Base-by-base conservation (phyloP, 257 asterid genomes). In the Salvia splendens region DNA sequence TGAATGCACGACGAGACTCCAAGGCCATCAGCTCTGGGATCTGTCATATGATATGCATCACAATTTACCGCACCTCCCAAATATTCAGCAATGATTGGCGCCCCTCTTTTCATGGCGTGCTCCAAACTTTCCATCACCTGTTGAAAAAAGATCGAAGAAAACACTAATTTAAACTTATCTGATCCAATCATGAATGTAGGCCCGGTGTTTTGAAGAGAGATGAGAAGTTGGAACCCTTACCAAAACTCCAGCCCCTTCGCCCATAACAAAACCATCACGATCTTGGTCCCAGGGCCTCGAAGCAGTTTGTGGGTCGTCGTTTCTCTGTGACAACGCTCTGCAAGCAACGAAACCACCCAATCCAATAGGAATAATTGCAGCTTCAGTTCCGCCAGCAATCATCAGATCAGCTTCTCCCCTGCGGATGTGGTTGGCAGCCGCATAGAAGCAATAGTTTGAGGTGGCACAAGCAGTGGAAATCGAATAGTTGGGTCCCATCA, bases 391-490 rank as follows among this genome's bases (percentile, higher is more conserved):
- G 59, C 98, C 98, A 63, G 89, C 94, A 47, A 92, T 54, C 96
- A 92, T 92, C 73, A 89, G 57, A 81, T 92, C 98, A 70, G 96
- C 95, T 79, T 92, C 98, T n/a, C 98, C 98, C 70, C 98, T 74
- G 6, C 96, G 92, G 66, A 92, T 92, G 87, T 89, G 98, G 81
- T 89, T 92, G 5, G 96, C 98, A 74, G 96, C 98, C 5, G 96
- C 98, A 20, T 89, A 83, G 79, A 92, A 92, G 76, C 96, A 89
- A 61, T 92, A 89, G 65, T 89, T 92, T 11, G 96, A 89, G 64
- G 98, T 89, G 20, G 98, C 98, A 75, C 98, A 92, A 80, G 96
- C 98, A 73, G 98, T 89, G 65, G 98, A 91, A 71, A 89, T 91
- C 0, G 96, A 92, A 77, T 92, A 92, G 75, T 89, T 89, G 9